Evolutionary conservation across 306 rosid species (phyloP).

Genomic region (Medicago arabica): DNA sequence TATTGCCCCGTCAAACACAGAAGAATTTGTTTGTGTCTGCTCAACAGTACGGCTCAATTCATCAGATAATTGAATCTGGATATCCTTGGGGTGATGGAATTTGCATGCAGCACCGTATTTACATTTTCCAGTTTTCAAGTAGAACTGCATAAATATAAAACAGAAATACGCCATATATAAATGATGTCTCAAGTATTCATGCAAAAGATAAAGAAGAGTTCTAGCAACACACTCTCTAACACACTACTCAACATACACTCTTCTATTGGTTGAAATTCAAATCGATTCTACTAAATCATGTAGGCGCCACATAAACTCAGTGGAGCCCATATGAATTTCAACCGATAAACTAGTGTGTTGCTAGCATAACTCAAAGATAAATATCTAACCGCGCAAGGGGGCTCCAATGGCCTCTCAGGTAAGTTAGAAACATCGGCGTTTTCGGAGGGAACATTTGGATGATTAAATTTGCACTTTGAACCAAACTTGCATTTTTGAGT

Average conservation of each 20-base stretch:
- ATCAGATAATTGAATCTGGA: conserved; percentile 60
- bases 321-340: not conserved
- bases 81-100: conserved; percentile 92
- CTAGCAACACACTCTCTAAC: not conserved
- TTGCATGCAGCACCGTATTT: conserved; percentile 84
- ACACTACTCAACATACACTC: not conserved
- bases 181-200: conserved; percentile 30
- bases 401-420: conserved; percentile 91
- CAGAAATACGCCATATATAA: conserved; percentile 35
- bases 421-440: conserved; percentile 63
- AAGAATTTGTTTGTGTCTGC: conserved; percentile 46
- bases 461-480: conserved; percentile 89
- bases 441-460: conserved; percentile 77
- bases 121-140: conserved; percentile 91
- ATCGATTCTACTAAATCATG: not conserved
- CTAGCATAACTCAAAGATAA: conserved; percentile 21
- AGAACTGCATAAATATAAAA: conserved; percentile 65
- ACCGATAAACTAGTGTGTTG: not conserved
- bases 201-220: conserved; percentile 10
- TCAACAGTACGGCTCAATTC: conserved; percentile 57
- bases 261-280: not conserved
- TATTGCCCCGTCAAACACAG: conserved; percentile 45
- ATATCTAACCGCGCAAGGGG: conserved; percentile 83
- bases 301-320: not conserved
- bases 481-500: conserved; percentile 98